Base-by-base conservation (phyloP, 495 filamentous ascomycete genomes). In the Aspergillus nidulans region DNA sequence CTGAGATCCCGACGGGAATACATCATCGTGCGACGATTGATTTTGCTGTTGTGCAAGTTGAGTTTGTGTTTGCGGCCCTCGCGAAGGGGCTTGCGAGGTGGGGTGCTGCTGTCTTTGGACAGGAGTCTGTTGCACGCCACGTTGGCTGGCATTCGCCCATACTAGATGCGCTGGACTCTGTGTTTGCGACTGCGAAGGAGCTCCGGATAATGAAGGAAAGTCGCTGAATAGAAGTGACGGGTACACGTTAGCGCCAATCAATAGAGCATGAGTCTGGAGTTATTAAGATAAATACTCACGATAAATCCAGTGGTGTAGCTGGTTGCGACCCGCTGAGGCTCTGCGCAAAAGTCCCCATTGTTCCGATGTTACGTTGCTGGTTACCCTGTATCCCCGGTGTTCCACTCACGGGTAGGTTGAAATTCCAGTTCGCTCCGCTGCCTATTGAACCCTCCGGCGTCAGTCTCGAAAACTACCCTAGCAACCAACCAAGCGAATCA, bases 161-260 rank as follows among this genome's bases (percentile, higher is more conserved):
- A 91, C 78, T 43, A 78, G 65, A 63, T 82, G 80, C 6, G 76
- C 75, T 3, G 77, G 75, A 53, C 78, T 82, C 58, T 81, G 78
- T 34, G 75, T 62, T 53, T 83, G 83, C 49, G 81, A 80, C 63
- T 86, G 77, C 62, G 90, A 80, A 40, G 87, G 81, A 23, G 84
- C 75, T 58, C 85, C 86, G 51, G 87, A 91, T 61, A 95, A 69
- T 0, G 87, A 89, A 38, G 90, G 90, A 59, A 95, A 95, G 65
- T 95, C 90, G 46, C 90, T 95, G 56, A 45, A 50, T 57, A 39
- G 40, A 56, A 38, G 43, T 36, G 50, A 53, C 48, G 44, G 28
- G 44, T 16, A 45, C 18, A 38, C 25, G 51, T 67, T 52, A 70
- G 65, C 39, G 30, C 42, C 50, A 42, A 34, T 53, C 43, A 49